Conservation (phyloP, 345 rosid genomes). For the Eucalyptus paniculata region DNA sequence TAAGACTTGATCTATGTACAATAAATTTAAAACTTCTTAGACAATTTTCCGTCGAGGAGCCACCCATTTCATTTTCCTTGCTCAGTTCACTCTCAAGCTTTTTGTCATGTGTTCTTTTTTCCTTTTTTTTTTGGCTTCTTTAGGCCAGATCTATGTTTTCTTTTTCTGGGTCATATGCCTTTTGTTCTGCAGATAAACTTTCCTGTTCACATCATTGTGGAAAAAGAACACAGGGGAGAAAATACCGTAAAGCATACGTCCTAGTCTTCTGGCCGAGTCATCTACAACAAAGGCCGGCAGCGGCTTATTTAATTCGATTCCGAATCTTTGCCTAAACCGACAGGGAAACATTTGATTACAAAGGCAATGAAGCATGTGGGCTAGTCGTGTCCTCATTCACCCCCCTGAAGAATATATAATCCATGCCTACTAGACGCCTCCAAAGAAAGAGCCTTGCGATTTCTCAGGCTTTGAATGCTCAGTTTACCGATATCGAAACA, state of each 20-base stretch:
- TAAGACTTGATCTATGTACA: too few species aligned
- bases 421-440: background rate
- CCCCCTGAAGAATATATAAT: background rate
- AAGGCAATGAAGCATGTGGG: constrained; percentile 39
- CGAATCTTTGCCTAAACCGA: constrained; percentile 9
- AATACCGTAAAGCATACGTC: background rate
- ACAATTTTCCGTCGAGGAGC: background rate
- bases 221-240: background rate
- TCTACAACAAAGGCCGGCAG: background rate
- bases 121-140: background rate
- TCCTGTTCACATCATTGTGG: background rate
- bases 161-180: background rate
- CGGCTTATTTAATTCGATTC: background rate
- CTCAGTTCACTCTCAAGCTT: background rate
- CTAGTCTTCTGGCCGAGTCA: background rate
- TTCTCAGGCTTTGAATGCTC: background rate
- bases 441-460: background rate
- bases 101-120: background rate
- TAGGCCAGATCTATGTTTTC: background rate
- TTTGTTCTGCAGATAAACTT: background rate
- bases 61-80: background rate
- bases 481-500: background rate
- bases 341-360: constrained; percentile 40
- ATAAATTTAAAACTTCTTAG: too few species aligned
- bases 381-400: constrained; percentile 9